Base-by-base conservation (phyloP, 2,329 filamentous ascomycete genomes). In the Fusarium chlamydosporum region DNA sequence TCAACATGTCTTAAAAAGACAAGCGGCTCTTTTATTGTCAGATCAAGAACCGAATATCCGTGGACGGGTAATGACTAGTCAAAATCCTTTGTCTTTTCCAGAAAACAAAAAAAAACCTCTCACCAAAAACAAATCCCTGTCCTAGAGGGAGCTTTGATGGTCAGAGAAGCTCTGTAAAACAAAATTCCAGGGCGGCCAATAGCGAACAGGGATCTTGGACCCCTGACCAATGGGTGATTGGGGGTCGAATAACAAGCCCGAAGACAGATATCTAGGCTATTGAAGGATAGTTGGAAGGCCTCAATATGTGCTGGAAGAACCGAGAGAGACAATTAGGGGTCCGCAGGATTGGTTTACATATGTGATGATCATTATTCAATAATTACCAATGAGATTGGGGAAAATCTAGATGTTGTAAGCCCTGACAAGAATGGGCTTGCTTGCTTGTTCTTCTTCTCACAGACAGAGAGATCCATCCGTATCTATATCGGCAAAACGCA, bases 151-250 rank as follows among this genome's bases (percentile, higher is more conserved):
- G 35, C 37, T 53, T 42, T 52, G 47, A 34, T 52, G 46, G 27
- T 48, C 20, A 55, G 31, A 74, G 23, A 73, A 35, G 7, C 20
- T 51, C 33, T 23, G 23, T 23, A 23, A 23, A 11, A 29, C 7
- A 27, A 26, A 40, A 51, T 20, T 51, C 23, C 65, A 74, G 72
- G 72, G 72, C 72, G 65, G 57, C 72, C 71, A 74, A 74, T 74
- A 58, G 57, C 18, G 5, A 16, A 20, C 23, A 27, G 6, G 33
- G 35, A 43, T 52, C 41, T 61, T 47, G 26, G 37, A 16, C 48
- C 62, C 48, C 56, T 48, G 59, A 43, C 72, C 72, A 74, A 74
- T 74, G 51, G 38, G 35, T 51, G 23, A 65, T 7, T 29, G 38
- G 51, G 42, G 38, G 15, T 45, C 41, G 45, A 48, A 37, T 31